A percentile compares a stretch with the other conserved stretches of the same genome.
phyloP scores from a whole-genome alignment of 805 yeast species.

The Teunomyces barrocoloradensis region DNA sequence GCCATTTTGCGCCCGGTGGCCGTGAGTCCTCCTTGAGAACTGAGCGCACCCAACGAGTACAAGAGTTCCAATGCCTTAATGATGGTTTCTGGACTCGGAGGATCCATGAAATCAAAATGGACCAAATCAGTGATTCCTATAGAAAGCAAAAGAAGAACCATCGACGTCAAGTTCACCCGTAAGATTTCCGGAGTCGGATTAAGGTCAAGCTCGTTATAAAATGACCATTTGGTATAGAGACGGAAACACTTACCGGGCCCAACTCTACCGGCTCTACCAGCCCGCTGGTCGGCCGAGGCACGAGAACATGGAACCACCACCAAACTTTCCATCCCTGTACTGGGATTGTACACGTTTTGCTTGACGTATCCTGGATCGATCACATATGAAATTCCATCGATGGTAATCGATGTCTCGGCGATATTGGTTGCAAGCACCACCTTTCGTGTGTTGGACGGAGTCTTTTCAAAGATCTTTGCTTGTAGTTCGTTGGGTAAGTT shows the following conservation, averaged over 20 bases:
- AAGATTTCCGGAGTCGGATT: constrained; percentile 92
- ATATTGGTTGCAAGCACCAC: constrained; percentile 94
- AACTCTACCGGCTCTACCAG: constrained; percentile 48
- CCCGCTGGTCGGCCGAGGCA: constrained; percentile 46
- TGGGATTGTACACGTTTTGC: constrained; percentile 41
- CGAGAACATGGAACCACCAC: constrained; percentile 45
- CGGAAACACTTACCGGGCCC: constrained; percentile 61
- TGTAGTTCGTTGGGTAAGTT: constrained; percentile 86
- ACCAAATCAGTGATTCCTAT: constrained; percentile 82
- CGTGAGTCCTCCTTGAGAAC: constrained; percentile 75
- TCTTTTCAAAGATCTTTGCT: constrained; percentile 76
- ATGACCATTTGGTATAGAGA: constrained; percentile 81
- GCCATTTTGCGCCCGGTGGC: constrained; percentile 81
- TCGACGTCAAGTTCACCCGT: constrained; percentile 74
- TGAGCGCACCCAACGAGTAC: constrained; percentile 86
- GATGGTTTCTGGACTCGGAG: constrained; percentile 74
- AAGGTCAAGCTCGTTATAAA: constrained; percentile 67
- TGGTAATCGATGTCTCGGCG: constrained; percentile 52
- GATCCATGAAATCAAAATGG: constrained; percentile 86
- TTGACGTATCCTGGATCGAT: constrained; percentile 47
- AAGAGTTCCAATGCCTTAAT: constrained; percentile 74
- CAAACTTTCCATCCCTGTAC: constrained; percentile 45
- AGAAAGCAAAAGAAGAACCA: constrained; percentile 72
- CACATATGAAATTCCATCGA: constrained; percentile 42
- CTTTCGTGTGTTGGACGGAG: constrained; percentile 76